phyloP scores from a whole-genome alignment of 768 basidiomycete genomes.

The Tricholoma bakamatsutake region DNA sequence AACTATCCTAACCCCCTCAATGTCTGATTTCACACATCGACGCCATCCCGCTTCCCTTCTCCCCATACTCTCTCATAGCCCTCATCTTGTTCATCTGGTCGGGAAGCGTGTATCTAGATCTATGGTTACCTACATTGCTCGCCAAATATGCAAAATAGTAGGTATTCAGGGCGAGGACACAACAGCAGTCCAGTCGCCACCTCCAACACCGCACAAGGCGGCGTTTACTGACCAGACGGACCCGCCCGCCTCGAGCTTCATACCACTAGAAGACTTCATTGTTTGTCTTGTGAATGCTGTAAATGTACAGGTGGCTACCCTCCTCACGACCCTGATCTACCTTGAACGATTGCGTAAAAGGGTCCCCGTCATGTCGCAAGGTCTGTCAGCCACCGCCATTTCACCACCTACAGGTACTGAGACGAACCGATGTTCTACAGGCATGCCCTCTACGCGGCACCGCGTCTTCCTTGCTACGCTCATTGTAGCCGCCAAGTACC shows the following conservation, averaged over 20 bases:
- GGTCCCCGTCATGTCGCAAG: constrained; percentile 80
- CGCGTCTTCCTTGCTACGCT: constrained; percentile 94
- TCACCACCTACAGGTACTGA: constrained; percentile 2
- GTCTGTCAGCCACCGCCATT: constrained; percentile 35
- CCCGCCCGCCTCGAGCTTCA: constrained; percentile 27
- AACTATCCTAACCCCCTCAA: constrained; percentile 25
- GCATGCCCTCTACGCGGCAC: constrained; percentile 87
- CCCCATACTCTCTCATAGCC: constrained; percentile 70
- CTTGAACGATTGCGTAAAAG: constrained; percentile 80
- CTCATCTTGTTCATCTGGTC: constrained; percentile 75
- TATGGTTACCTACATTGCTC: constrained; percentile 84
- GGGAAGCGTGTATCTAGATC: constrained; percentile 70
- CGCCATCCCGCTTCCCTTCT: constrained; percentile 80
- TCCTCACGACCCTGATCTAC: constrained; percentile 88
- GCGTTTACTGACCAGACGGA: constrained; percentile 28
- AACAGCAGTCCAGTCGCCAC: constrained; percentile 52
- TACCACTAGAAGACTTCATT: constrained; percentile 83
- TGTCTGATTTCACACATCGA: constrained; percentile 22
- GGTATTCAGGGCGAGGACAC: constrained; percentile 51
- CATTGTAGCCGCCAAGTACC: constrained; percentile 94
- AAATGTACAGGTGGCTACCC: constrained; percentile 86
- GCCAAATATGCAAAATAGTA: constrained; percentile 72
- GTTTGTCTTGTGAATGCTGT: constrained; percentile 69
- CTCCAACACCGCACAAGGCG: constrained; percentile 55
- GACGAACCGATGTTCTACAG: constrained; percentile 29